Base-by-base conservation (phyloP, 225 moss, liverwort and hornwort species). In the Climacium dendroides region DNA sequence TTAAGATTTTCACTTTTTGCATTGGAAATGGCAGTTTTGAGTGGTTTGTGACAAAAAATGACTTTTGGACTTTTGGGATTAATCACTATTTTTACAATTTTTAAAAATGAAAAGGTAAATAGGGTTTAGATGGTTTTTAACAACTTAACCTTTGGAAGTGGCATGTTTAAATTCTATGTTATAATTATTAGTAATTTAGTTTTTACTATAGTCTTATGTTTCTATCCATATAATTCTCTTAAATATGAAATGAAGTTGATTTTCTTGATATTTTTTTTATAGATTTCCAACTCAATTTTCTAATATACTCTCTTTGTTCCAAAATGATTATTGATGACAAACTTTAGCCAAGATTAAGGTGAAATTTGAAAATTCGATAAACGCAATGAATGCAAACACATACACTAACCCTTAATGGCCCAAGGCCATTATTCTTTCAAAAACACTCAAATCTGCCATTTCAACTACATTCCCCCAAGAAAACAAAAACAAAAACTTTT, bases 51-150 rank as follows among this genome's bases (percentile, higher is more conserved):
- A 37, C 37, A 67, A 50, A 20, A 67, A 11, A 37, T 22, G 7
- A 19, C 22, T 6, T 29, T 19, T 3, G 6, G 2, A 67, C 4
- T 67, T 11, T 1, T 2, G 2, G 2, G 2, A 5, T 66, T n/a
- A 22, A 20, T 66, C 4, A 22, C 7, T 45, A 66, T 22, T 66
- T 35, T 12, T 8, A 66, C 0, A n/a, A n/a, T 20, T n/a, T 5
- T 20, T 20, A 3, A 66, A 22, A 35, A 10, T 15, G 4, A 66
- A n/a, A 66, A 66, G 4, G 1, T 5, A 6, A 6, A 11, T 20
- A n/a, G 4, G 6, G 2, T 22, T 2, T 22, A 66, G 12, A 12
- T 22, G 2, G 2, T 22, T 66, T 37, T n/a, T 7, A n/a, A 22
- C 12, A 67, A 37, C 22, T 67, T 23, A 12, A 22, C 12, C 7